Conservation (phyloP, 2,329 filamentous ascomycete species). For the Ophiostoma piceae region DNA sequence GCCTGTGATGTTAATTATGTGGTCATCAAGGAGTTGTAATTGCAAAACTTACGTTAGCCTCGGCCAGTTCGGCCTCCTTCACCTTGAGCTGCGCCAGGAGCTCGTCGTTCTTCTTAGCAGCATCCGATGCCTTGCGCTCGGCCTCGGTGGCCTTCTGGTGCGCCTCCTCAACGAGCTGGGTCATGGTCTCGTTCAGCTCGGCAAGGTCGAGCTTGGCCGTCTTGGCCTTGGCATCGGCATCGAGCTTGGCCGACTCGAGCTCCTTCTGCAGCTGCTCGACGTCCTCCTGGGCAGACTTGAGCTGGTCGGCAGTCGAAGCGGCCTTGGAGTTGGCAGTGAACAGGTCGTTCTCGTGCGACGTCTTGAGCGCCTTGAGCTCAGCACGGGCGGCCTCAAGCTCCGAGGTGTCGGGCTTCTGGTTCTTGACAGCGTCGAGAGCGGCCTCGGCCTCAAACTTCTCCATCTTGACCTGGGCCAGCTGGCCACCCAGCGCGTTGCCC, state of each 20-base stretch:
- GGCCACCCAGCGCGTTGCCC: constrained; percentile 45
- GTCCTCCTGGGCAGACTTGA: constrained; percentile 40
- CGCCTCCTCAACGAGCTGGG: constrained; percentile 54
- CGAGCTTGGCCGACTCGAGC: constrained; percentile 47
- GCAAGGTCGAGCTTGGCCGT: constrained; percentile 56
- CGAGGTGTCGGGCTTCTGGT: constrained; percentile 51
- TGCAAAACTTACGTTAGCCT: constrained; percentile 48
- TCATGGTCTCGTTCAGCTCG: constrained; percentile 60
- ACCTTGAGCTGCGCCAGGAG: constrained; percentile 54
- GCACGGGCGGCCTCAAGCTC: constrained; percentile 49
- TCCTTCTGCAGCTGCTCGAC: constrained; percentile 48
- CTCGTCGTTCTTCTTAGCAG: constrained; percentile 50
- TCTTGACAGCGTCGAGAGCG: constrained; percentile 55
- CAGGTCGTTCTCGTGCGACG: constrained; percentile 36
- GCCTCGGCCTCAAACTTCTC: constrained; percentile 55
- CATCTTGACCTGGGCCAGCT: constrained; percentile 56
- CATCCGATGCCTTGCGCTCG: constrained; percentile 49
- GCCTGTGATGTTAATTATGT: constrained; percentile 30
- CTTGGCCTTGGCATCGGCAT: constrained; percentile 49
- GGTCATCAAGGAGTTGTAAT: neutral
- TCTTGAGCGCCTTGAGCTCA: constrained; percentile 46
- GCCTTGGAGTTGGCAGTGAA: constrained; percentile 36
- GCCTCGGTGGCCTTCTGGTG: constrained; percentile 43
- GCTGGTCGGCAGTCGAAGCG: constrained; percentile 36
- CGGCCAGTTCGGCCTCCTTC: constrained; percentile 59